Conservation (phyloP, 2,329 filamentous ascomycete genomes). For the Fusarium brevicatenulatum region DNA sequence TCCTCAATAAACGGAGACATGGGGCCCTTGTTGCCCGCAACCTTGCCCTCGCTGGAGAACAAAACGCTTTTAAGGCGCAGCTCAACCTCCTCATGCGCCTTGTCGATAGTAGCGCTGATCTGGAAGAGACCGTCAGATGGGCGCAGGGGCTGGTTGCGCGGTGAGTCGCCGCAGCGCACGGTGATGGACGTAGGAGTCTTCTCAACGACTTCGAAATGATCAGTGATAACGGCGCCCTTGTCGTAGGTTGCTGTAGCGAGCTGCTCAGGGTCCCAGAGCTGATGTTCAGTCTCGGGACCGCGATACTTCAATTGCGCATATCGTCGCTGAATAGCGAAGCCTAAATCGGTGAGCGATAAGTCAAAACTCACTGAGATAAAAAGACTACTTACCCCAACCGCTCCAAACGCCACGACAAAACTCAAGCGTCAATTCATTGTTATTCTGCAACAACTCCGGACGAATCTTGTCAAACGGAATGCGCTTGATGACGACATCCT, state of each 20-base stretch:
- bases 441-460: constrained; percentile 71
- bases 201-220: constrained; percentile 78
- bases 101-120: constrained; percentile 69
- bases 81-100: constrained; percentile 67
- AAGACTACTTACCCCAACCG: constrained; percentile 63
- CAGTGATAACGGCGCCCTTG: constrained; percentile 71
- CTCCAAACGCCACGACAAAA: constrained; percentile 76
- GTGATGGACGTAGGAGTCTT: constrained; percentile 69
- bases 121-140: constrained; percentile 74
- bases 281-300: constrained; percentile 65
- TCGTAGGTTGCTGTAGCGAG: constrained; percentile 68
- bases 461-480: constrained; percentile 72
- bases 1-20: constrained; percentile 8
- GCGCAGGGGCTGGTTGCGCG: constrained; percentile 64
- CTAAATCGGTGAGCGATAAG: constrained; percentile 46
- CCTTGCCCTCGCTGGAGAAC: constrained; percentile 57
- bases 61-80: constrained; percentile 72
- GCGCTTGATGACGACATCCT: constrained; percentile 72
- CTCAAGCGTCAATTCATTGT: constrained; percentile 66
- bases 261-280: constrained; percentile 69
- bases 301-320: constrained; percentile 70
- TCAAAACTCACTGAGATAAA: neutral
- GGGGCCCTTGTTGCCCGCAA: constrained; percentile 48
- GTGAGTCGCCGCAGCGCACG: constrained; percentile 73
- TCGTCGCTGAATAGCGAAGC: constrained; percentile 67